Conservation (phyloP, 805 yeast species). For the Candida sonorensis region DNA sequence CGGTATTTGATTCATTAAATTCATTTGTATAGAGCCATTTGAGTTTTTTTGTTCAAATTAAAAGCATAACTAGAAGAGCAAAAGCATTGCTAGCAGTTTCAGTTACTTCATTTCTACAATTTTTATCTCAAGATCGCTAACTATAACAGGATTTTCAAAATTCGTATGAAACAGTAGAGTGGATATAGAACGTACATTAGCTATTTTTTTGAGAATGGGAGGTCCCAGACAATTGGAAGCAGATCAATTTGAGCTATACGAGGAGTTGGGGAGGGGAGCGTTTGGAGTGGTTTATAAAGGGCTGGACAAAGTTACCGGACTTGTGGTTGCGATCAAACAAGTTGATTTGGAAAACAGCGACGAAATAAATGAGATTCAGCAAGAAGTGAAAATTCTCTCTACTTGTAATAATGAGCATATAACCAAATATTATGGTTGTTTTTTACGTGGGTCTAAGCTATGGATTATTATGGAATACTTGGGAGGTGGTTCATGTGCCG, state of each 20-base stretch:
- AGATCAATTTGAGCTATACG: conserved; percentile 39
- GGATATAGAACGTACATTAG: not conserved
- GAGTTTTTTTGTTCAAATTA: too few relatives aligned
- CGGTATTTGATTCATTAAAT: too few relatives aligned
- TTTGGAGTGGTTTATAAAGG: conserved; percentile 75
- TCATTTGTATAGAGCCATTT: too few relatives aligned
- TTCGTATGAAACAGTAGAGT: not conserved
- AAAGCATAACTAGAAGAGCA: too few relatives aligned
- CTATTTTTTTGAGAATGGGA: not conserved
- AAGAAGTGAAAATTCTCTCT: conserved; percentile 62
- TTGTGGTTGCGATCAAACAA: conserved; percentile 54
- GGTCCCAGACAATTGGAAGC: conserved; percentile 18
- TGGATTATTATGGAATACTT: conserved; percentile 80
- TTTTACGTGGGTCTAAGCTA: conserved; percentile 58
- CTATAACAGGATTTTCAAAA: too few relatives aligned
- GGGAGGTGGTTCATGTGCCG: conserved; percentile 73
- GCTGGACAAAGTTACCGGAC: conserved; percentile 33
- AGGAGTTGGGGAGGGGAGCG: conserved; percentile 69
- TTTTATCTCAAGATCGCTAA: too few relatives aligned
- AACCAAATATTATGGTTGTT: conserved; percentile 65
- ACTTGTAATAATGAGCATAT: conserved; percentile 59
- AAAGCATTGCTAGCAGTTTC: too few relatives aligned
- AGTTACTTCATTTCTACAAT: too few relatives aligned
- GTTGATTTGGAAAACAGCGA: conserved; percentile 68
- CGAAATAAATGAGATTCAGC: conserved; percentile 65